phyloP scores from a whole-genome alignment of 78 protist species.

The slime mould (Dictyostelium discoideum) region DNA sequence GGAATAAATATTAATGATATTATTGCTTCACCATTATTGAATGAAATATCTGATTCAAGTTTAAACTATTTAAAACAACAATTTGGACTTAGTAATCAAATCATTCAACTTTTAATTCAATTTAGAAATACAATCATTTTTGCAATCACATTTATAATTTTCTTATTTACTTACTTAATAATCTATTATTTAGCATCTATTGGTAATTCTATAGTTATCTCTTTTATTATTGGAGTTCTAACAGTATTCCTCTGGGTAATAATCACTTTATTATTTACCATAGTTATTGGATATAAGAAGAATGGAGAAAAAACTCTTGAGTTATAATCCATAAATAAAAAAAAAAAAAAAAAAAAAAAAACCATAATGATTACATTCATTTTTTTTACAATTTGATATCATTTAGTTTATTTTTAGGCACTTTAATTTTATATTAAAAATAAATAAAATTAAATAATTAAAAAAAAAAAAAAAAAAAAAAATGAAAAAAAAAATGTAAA shows the following conservation, averaged over 20 bases:
- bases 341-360: too few species aligned
- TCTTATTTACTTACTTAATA: not conserved
- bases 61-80: not conserved
- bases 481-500: too few species aligned
- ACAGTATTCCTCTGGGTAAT: not conserved
- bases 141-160: not conserved
- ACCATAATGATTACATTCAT: too few species aligned
- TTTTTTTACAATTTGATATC: too few species aligned
- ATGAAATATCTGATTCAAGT: not conserved
- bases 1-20: not conserved
- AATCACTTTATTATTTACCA: too few species aligned
- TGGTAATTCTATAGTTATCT: not conserved
- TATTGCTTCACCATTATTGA: not conserved
- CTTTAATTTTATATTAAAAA: too few species aligned
- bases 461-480: too few species aligned
- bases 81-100: not conserved
- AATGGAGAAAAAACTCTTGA: not conserved
- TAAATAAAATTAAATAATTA: too few species aligned
- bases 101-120: not conserved
- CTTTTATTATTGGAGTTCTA: not conserved
- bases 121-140: not conserved
- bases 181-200: not conserved
- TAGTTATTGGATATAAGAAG: not conserved
- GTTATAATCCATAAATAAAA: too few species aligned
- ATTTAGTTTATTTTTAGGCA: too few species aligned